These are phyloP conservation scores for Hibiscus trionum DNA, from an alignment of 345 rosid species.

Conservation along the genomic window DNA sequence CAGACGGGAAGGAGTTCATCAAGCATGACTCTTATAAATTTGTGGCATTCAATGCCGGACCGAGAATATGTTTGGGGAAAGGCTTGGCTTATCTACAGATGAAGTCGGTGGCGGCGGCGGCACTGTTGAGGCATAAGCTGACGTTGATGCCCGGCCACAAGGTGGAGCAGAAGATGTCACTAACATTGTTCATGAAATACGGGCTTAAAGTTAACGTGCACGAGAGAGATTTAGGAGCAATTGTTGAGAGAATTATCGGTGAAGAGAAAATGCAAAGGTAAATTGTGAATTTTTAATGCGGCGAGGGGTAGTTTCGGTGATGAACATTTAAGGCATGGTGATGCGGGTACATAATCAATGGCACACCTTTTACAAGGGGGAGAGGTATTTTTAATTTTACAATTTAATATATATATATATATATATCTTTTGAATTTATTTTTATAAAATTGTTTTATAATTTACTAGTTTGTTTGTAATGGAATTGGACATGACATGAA, in stretches of 20 bases:
- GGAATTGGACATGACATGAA: neutral
- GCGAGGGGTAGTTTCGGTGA: neutral
- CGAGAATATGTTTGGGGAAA: slow-evolving; percentile 79
- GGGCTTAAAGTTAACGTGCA: slow-evolving; percentile 68
- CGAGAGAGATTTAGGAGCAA: slow-evolving; percentile 43
- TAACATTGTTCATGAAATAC: slow-evolving; percentile 82
- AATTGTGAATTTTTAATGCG: too few relatives aligned
- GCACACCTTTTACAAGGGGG: neutral
- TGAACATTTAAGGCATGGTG: slow-evolving; percentile 10
- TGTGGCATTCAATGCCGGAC: slow-evolving; percentile 92
- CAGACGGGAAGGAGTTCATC: slow-evolving; percentile 40
- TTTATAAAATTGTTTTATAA: slow-evolving; percentile 17
- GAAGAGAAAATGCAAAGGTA: slow-evolving; percentile 12
- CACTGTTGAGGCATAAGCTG: slow-evolving; percentile 58
- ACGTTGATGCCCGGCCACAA: slow-evolving; percentile 60
- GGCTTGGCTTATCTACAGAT: slow-evolving; percentile 83
- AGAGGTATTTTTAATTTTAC: slow-evolving; percentile 7
- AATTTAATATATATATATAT: neutral
- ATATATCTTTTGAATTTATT: neutral
- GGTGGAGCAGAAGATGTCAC: slow-evolving; percentile 97
- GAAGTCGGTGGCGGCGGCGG: slow-evolving; percentile 85
- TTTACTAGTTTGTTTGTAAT: neutral
- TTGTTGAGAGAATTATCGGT: slow-evolving; percentile 21
- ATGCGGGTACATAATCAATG: neutral
- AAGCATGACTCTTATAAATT: slow-evolving; percentile 67